Conservation (phyloP, 306 rosid genomes). For the Argentina anserina region DNA sequence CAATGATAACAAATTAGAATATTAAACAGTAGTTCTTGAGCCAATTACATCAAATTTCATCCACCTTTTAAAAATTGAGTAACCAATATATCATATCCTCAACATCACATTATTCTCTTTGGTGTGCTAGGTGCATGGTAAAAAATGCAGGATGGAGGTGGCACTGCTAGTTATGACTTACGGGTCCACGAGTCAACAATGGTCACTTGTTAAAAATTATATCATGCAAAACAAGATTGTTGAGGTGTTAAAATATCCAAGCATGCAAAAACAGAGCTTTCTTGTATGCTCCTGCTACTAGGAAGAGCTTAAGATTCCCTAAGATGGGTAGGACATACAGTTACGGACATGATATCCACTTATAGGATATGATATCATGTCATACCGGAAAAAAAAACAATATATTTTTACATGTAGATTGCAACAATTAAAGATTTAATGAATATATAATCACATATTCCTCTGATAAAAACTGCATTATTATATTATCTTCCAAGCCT, state of each 20-base stretch:
- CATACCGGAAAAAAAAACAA: not conserved
- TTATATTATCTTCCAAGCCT: not conserved
- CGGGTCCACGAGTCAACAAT: conserved; percentile 1
- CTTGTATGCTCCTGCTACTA: not conserved
- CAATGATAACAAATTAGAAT: not conserved
- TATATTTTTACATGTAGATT: too few species aligned
- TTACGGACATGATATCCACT: too few species aligned
- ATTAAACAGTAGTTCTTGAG: not conserved
- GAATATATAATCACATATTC: too few species aligned
- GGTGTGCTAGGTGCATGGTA: not conserved
- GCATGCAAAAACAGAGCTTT: not conserved
- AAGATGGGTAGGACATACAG: not conserved
- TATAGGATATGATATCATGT: not conserved
- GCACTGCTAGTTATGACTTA: not conserved
- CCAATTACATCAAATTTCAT: not conserved
- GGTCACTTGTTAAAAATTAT: not conserved
- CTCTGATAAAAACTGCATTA: too few species aligned
- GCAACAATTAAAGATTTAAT: too few species aligned
- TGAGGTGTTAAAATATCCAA: not conserved
- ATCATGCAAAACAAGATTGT: not conserved
- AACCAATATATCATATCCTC: not conserved
- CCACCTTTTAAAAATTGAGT: not conserved
- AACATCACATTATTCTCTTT: not conserved
- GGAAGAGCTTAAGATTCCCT: not conserved
- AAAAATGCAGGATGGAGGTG: not conserved